Percentiles rank a stretch among this genome's conserved stretches.
phyloP scores from a whole-genome alignment of 495 filamentous ascomycete genomes.

The Aspergillus sparsus region DNA sequence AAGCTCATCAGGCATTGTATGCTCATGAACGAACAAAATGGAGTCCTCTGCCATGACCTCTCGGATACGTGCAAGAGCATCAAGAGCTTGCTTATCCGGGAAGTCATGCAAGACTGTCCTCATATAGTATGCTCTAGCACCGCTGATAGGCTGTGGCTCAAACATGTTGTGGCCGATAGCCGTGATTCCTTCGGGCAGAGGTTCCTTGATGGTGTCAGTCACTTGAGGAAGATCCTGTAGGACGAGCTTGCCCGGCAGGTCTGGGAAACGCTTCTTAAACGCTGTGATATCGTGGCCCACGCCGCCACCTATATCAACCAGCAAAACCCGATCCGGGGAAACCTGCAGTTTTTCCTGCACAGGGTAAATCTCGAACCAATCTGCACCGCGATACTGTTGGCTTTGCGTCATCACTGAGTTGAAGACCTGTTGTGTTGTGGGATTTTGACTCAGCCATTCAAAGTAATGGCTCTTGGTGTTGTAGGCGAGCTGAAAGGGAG shows the following conservation, averaged over 20 bases:
- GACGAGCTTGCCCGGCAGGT: conserved; percentile 42
- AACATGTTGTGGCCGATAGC: conserved; percentile 48
- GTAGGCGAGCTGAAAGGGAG: conserved; percentile 34
- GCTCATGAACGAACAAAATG: conserved; percentile 50
- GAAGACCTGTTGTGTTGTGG: conserved; percentile 21
- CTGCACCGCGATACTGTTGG: neutral
- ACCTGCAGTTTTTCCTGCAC: conserved; percentile 20
- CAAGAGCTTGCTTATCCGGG: conserved; percentile 40
- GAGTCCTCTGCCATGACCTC: conserved; percentile 45
- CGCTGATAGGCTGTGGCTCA: conserved; percentile 45
- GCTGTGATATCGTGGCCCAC: conserved; percentile 47
- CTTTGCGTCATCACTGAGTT: conserved; percentile 27
- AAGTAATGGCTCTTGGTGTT: conserved; percentile 33
- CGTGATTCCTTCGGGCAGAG: conserved; percentile 30
- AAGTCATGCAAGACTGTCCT: conserved; percentile 49
- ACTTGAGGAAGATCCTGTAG: conserved; percentile 50
- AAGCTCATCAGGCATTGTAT: conserved; percentile 39
- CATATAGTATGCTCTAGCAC: conserved; percentile 33
- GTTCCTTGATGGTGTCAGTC: conserved; percentile 36
- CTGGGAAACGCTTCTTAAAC: conserved; percentile 38
- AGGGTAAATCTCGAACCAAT: conserved; percentile 31
- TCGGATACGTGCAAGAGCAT: conserved; percentile 38
- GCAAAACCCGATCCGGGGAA: conserved; percentile 31
- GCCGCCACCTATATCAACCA: conserved; percentile 57
- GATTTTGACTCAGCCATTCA: conserved; percentile 28